Evolutionary conservation across 441 rosid species (phyloP).

Genomic region (Bruguiera hainesii): DNA sequence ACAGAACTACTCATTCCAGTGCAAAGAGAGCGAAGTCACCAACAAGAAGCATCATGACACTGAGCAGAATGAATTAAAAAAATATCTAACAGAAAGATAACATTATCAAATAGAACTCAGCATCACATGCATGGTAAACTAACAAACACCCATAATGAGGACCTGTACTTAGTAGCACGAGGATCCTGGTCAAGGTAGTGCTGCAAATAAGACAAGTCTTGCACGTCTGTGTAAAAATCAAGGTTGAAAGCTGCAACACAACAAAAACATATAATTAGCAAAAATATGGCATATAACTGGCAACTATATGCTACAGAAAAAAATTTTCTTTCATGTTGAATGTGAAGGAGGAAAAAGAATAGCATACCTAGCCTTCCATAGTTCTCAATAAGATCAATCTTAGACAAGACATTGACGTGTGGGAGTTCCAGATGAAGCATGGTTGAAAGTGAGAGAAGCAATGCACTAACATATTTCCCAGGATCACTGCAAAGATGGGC

Average conservation of each 20-base stretch:
- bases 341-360: neutral
- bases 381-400: slow-evolving; percentile 83
- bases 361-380: slow-evolving; percentile 76
- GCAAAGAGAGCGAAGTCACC: neutral
- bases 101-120: too few species aligned
- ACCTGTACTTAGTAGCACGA: slow-evolving; percentile 87
- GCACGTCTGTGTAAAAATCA: slow-evolving; percentile 82
- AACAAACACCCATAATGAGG: neutral
- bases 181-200: slow-evolving; percentile 64
- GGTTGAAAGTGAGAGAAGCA: slow-evolving; percentile 78
- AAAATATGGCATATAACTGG: neutral
- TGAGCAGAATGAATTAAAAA: neutral
- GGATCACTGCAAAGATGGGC: slow-evolving; percentile 84
- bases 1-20: neutral
- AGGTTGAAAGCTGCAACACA: slow-evolving; percentile 69
- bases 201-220: slow-evolving; percentile 81
- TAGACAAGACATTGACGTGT: slow-evolving; percentile 82
- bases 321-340: neutral
- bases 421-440: slow-evolving; percentile 96
- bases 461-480: slow-evolving; percentile 74
- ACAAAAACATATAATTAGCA: slow-evolving; percentile 16
- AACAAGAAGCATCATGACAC: neutral
- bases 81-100: too few species aligned
- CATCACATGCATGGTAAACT: too few species aligned
- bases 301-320: neutral